These are phyloP conservation scores for Hyaloscypha hepaticicola DNA, from an alignment of 495 filamentous ascomycete species.

Conservation along the genomic window DNA sequence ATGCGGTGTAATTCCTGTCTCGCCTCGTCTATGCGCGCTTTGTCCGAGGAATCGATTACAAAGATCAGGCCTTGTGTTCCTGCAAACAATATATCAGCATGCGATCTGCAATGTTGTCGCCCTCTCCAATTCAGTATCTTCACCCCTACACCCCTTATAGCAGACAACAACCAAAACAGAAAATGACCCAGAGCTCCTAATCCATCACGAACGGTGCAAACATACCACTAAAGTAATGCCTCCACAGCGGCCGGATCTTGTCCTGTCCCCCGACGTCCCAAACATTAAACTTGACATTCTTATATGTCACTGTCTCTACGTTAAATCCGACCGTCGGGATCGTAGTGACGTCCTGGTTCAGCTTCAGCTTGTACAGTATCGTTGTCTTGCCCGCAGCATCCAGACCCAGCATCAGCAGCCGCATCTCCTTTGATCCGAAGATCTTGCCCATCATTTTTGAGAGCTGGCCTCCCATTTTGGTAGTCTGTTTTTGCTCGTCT, in stretches of 20 bases:
- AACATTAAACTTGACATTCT: conserved; percentile 99
- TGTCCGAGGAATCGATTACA: conserved; percentile 92
- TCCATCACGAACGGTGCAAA: background rate
- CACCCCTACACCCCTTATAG: background rate
- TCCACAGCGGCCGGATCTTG: conserved; percentile 97
- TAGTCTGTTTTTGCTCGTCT: conserved; percentile 11
- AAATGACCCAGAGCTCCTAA: background rate
- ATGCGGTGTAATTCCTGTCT: conserved; percentile 88
- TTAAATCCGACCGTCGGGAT: conserved; percentile 99
- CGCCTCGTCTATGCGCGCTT: conserved; percentile 83
- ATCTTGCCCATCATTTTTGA: conserved; percentile 95
- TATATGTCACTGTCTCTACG: conserved; percentile 98
- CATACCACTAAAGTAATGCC: conserved; percentile 96
- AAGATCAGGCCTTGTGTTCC: conserved; percentile 97
- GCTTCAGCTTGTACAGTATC: conserved; percentile 99
- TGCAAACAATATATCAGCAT: conserved; percentile 33
- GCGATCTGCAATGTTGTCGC: conserved; percentile 15
- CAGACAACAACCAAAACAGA: background rate
- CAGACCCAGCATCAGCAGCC: conserved; percentile 94
- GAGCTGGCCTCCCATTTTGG: conserved; percentile 72
- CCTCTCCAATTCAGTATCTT: background rate
- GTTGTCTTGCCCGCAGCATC: conserved; percentile 99
- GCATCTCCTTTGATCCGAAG: conserved; percentile 98
- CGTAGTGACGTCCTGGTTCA: conserved; percentile 97
- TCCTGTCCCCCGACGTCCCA: conserved; percentile 99